These are phyloP conservation scores for Cercospora zeae-maydis DNA, from an alignment of 2,329 filamentous ascomycete genomes.

Conservation along the genomic window DNA sequence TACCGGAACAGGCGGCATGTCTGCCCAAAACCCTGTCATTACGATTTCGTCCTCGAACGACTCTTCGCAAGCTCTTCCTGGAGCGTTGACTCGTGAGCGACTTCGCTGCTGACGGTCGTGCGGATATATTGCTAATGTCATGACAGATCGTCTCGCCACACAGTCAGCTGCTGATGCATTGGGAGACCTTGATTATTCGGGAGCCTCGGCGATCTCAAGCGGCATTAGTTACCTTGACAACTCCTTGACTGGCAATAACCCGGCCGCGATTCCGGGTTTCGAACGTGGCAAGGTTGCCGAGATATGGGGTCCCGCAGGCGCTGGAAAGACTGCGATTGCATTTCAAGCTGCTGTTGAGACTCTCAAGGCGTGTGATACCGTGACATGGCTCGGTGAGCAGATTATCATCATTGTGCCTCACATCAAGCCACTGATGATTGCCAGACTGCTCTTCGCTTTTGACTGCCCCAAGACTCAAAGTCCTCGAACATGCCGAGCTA, in stretches of 20 bases:
- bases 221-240: constrained; percentile 16
- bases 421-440: neutral
- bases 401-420: neutral
- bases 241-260: constrained; percentile 10
- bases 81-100: constrained; percentile 8
- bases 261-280: constrained; percentile 53
- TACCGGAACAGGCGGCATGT: constrained; percentile 6
- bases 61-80: neutral
- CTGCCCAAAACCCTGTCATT: constrained; percentile 9
- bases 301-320: constrained; percentile 80
- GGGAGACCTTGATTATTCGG: neutral
- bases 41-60: constrained; percentile 13
- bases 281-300: constrained; percentile 76
- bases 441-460: constrained; percentile 18
- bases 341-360: constrained; percentile 48
- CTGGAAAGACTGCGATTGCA: constrained; percentile 81
- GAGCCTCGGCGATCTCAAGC: constrained; percentile 8
- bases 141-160: constrained; percentile 19
- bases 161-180: constrained; percentile 17
- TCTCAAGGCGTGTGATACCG: constrained; percentile 57
- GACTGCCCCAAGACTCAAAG: constrained; percentile 9
- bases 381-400: constrained; percentile 64
- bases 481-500: neutral
- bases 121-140: neutral
- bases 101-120: neutral